These are phyloP conservation scores for Agaricus blazei DNA, from an alignment of 768 basidiomycete species.

Conservation along the genomic window DNA sequence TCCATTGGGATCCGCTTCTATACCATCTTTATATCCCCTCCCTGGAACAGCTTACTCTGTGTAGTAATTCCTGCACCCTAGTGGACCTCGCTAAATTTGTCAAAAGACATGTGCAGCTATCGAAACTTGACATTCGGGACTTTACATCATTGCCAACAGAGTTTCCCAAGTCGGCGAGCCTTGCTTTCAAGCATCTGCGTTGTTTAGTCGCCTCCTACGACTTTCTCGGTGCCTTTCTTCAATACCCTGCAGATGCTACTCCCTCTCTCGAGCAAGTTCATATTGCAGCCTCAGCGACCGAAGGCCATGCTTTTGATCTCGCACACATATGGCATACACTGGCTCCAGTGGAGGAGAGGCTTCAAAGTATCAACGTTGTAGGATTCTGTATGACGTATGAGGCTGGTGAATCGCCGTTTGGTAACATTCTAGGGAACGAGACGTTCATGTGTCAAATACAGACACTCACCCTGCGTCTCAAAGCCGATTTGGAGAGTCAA, in stretches of 20 bases:
- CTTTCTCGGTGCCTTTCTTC: conserved; percentile 2
- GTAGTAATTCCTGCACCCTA: conserved; percentile 5
- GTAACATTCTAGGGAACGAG: not conserved
- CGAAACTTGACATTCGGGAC: conserved; percentile 9
- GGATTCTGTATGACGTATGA: conserved; percentile 2
- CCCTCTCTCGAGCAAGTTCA: conserved; percentile 4
- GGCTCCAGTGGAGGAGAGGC: conserved; percentile 1
- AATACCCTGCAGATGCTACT: not conserved
- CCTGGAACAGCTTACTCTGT: conserved; percentile 2
- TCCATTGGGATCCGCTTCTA: conserved; percentile 8
- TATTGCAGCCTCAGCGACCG: not conserved
- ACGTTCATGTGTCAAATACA: not conserved
- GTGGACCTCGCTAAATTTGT: conserved; percentile 7
- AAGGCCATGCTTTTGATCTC: conserved; percentile 4
- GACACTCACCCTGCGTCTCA: conserved; percentile 2
- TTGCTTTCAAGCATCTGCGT: conserved; percentile 1
- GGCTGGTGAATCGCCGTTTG: conserved; percentile 9
- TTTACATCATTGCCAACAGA: conserved; percentile 7
- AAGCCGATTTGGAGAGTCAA: conserved; percentile 1
- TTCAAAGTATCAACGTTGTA: not conserved
- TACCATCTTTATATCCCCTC: conserved; percentile 6
- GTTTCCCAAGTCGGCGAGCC: conserved; percentile 1
- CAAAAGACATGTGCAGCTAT: conserved; percentile 7
- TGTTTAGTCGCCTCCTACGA: not conserved
- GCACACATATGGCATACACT: not conserved